phyloP scores from a whole-genome alignment of 805 yeast genomes.

The Monosporozyma aerobia region DNA sequence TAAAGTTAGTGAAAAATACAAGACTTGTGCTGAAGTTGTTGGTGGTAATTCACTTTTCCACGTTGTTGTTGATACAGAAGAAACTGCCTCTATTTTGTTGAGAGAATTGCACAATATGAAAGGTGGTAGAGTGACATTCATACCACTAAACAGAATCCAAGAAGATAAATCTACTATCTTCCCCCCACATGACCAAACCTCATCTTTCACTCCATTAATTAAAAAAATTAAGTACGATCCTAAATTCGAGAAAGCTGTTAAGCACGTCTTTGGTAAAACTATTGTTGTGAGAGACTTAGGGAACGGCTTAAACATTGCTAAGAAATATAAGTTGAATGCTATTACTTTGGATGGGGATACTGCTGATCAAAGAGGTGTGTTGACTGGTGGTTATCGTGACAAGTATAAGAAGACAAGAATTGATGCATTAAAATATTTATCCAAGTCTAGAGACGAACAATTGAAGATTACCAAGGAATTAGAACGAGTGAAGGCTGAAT shows the following conservation, averaged over 20 bases:
- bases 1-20: conserved; percentile 70
- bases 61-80: conserved; percentile 81
- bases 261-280: conserved; percentile 72
- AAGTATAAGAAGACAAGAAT: conserved; percentile 51
- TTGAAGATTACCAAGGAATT: conserved; percentile 31
- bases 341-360: conserved; percentile 90
- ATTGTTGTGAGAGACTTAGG: conserved; percentile 66
- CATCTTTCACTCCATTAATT: conserved; percentile 60
- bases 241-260: conserved; percentile 54
- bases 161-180: conserved; percentile 34
- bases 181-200: conserved; percentile 49
- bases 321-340: conserved; percentile 52
- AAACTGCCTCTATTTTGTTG: conserved; percentile 72
- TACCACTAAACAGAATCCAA: conserved; percentile 70
- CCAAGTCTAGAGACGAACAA: conserved; percentile 35
- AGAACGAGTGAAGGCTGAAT: conserved; percentile 32
- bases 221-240: conserved; percentile 59
- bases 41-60: conserved; percentile 84
- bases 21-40: conserved; percentile 77
- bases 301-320: conserved; percentile 59
- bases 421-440: conserved; percentile 54
- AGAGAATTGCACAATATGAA: conserved; percentile 60
- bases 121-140: conserved; percentile 81
- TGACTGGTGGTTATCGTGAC: conserved; percentile 84
- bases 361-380: conserved; percentile 72